Conservation (phyloP, 2,329 filamentous ascomycete species). For the Ophiostoma pallidulum region DNA sequence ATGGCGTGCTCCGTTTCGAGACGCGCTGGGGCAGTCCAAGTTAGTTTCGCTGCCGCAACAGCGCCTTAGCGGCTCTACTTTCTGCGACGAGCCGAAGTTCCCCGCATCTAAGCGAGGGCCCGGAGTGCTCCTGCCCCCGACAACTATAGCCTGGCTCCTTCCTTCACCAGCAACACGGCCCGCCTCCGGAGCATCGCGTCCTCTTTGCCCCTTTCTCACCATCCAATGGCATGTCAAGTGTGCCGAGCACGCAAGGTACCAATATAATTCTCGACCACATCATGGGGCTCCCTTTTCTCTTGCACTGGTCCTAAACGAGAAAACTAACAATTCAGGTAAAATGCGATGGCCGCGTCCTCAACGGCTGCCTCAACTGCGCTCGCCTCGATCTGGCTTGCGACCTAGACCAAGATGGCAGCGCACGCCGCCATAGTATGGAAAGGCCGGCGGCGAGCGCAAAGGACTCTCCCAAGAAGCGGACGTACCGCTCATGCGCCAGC, state of each 20-base stretch:
- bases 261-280: too few species aligned
- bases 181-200: neutral
- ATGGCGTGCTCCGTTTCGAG: constrained; percentile 10
- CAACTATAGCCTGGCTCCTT: neutral
- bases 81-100: constrained; percentile 3
- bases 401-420: neutral
- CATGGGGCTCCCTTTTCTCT: too few species aligned
- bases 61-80: too few species aligned
- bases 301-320: too few species aligned
- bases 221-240: constrained; percentile 5
- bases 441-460: too few species aligned
- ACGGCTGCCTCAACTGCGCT: constrained; percentile 9
- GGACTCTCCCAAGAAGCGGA: neutral
- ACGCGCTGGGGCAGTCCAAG: too few species aligned
- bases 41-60: too few species aligned
- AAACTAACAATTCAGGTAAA: constrained; percentile 1
- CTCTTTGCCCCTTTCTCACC: neutral
- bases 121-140: too few species aligned
- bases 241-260: constrained; percentile 7
- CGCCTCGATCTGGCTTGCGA: constrained; percentile 8
- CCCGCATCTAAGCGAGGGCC: neutral
- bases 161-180: neutral
- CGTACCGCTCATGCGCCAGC: constrained; percentile 5
- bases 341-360: constrained; percentile 3
- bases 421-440: too few species aligned